Base-by-base conservation (phyloP, 2,329 filamentous ascomycete genomes). In the Coleophoma eucalyptorum region DNA sequence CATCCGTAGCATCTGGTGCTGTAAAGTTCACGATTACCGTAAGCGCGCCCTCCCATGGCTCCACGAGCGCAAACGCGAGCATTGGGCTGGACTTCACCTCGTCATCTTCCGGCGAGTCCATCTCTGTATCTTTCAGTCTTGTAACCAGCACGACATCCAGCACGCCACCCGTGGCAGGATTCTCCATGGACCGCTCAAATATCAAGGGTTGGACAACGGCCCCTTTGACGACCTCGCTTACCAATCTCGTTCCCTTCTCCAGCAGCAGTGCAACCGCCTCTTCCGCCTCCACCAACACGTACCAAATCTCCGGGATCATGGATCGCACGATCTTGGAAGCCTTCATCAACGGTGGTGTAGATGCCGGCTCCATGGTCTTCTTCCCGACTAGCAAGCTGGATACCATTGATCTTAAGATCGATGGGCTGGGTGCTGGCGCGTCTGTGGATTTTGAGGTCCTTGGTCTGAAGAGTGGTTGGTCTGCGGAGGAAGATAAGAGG, bases 261-360 rank as follows among this genome's bases (percentile, higher is more conserved):
- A 31, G 5, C 7, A 26, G 26, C 26, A 8, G 4, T 5, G 15
- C n/a, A 21, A 32, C 16, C 21, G 16, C 20, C 42, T 44, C 42
- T 13, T 20, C 42, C 12, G 13, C 42, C 12, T 10, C 42, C 16
- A 26, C 19, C 20, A 21, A 26, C 12, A 45, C 26, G 3, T 50
- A 38, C 20, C 18, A 45, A 18, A 15, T 81, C 45, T 69, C 70
- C 49, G 73, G 72, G 1, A 68, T 81, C 8, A 66, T 80, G 4
- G 79, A 82, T 58, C 67, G 75, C 11, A 74, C 70, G 15, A 72
- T 81, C 32, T 64, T 79, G n/a, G 79, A 81, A 61, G 61, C 80
- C 5, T 81, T 79, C 56, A 50, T 79, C 32, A 73, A 78, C 47
- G 71, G 71, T 2, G 78, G 77, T 0, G 67, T 74, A 49, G 69